Base-by-base conservation (phyloP, 2,329 filamentous ascomycete genomes). In the Paecilomyces dactylethromorphus region DNA sequence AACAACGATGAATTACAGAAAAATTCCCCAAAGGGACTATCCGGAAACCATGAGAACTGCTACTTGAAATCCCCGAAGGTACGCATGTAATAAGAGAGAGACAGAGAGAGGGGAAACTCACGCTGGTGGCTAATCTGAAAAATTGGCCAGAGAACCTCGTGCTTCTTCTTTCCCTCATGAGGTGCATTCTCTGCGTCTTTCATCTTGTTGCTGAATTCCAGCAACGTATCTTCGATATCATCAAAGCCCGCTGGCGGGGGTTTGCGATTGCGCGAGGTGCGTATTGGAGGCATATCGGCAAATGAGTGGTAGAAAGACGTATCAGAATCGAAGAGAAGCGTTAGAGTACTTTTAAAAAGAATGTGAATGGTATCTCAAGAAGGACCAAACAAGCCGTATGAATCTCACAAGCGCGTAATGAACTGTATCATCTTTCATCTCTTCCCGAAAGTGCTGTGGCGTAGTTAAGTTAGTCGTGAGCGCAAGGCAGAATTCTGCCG, bases 111-210 rank as follows among this genome's bases (percentile, higher is more conserved):
- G 18, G 18, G 2, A n/a, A 49, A 70, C 76, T 79, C 88, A 79
- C 93, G 87, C 77, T 97, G 92, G 77, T 99, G 94, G 24, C 88
- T 88, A 72, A 99, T 97, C 74, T 97, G 92, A 71, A 99, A 97
- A 65, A 99, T 92, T 61, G 94, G 93, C 94, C 94, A 99, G 64
- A 92, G 85, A 66, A 91, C 90, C 77, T 97, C 91, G 71, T 97
- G 89, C 73, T 92, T 92, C 85, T 90, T 82, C 83, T 91, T 84
- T 78, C 90, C 73, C 78, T 90, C 77, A 66, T 87, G 84, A 18
- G 91, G 88, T 54, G 92, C 89, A 76, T 95, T 96, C 73, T 97
- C 92, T 56, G 94, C 94, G 69, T 88, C 85, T 71, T 87, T 87
- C 84, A 87, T 86, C 72, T 86, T 86, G 74, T 87, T 87, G 68